Evolutionary conservation across 2,329 filamentous ascomycete species (phyloP).

Genomic region (Sclerotinia spermophila): DNA sequence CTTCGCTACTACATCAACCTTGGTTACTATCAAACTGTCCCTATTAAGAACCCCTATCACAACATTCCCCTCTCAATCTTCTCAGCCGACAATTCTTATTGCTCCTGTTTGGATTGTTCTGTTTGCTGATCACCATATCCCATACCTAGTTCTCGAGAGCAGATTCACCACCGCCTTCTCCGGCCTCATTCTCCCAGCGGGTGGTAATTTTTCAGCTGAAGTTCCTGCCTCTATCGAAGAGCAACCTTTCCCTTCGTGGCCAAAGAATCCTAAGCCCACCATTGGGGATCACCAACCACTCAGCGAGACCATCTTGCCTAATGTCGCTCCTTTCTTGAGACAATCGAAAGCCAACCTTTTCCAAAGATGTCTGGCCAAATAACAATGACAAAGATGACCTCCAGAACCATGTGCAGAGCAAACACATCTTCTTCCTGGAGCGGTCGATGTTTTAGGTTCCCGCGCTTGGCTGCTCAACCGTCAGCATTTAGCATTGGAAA

Average conservation of each 20-base stretch:
- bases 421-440: not conserved
- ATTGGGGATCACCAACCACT: fast-evolving
- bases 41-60: not conserved
- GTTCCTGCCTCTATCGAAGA: not conserved
- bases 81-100: not conserved
- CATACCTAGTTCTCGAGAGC: not conserved
- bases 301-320: not conserved
- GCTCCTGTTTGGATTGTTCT: not conserved
- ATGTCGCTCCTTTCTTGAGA: not conserved
- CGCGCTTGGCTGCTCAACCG: not conserved
- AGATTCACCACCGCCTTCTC: no score
- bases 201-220: not conserved
- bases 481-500: not conserved
- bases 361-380: not conserved
- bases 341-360: not conserved
- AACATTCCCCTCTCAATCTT: not conserved
- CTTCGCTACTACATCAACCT: not conserved
- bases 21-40: not conserved
- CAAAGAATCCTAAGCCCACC: not conserved
- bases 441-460: not conserved
- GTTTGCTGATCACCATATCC: not conserved
- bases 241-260: not conserved
- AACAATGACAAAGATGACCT: not conserved
- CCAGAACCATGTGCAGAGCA: not conserved
- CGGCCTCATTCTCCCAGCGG: not conserved